These are phyloP conservation scores for Rosa lucieae DNA, from an alignment of 306 rosid species.

Conservation along the genomic window DNA sequence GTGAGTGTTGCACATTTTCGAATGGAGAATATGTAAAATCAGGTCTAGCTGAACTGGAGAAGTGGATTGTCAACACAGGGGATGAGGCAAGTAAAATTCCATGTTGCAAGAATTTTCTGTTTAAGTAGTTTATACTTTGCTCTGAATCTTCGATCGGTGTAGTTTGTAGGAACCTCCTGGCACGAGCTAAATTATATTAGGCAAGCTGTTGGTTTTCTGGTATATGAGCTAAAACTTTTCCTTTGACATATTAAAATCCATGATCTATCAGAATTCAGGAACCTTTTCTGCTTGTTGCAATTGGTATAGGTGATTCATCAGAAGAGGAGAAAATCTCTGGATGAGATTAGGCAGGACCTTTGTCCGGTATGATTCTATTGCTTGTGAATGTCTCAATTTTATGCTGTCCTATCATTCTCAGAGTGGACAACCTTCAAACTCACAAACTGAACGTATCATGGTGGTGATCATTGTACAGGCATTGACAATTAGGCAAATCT, in stretches of 20 bases:
- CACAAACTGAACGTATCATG: slow-evolving; percentile 13
- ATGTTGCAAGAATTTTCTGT: neutral
- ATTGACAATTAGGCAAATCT: slow-evolving; percentile 92
- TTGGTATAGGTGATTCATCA: slow-evolving; percentile 85
- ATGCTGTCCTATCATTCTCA: neutral
- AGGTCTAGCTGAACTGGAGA: slow-evolving; percentile 94
- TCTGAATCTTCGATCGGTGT: slow-evolving; percentile 34
- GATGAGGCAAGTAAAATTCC: slow-evolving; percentile 63
- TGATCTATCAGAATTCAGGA: slow-evolving; percentile 1
- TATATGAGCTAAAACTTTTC: slow-evolving; percentile 43
- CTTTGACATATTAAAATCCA: slow-evolving; percentile 4
- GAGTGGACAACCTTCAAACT: neutral
- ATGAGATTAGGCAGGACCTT: slow-evolving; percentile 87
- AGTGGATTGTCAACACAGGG: slow-evolving; percentile 79
- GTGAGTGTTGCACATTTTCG: slow-evolving; percentile 97
- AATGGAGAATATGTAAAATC: slow-evolving; percentile 97
- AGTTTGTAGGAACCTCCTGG: slow-evolving; percentile 99
- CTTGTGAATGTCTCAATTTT: neutral
- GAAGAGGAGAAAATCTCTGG: slow-evolving; percentile 89
- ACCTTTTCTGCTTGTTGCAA: slow-evolving; percentile 29
- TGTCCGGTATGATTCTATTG: slow-evolving; percentile 71
- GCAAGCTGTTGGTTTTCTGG: slow-evolving; percentile 99
- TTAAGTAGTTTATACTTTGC: slow-evolving; percentile 2
- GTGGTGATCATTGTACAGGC: slow-evolving; percentile 48
- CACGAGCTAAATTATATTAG: slow-evolving; percentile 93